Base-by-base conservation (phyloP, 306 rosid genomes). In the Prosopis cineraria region DNA sequence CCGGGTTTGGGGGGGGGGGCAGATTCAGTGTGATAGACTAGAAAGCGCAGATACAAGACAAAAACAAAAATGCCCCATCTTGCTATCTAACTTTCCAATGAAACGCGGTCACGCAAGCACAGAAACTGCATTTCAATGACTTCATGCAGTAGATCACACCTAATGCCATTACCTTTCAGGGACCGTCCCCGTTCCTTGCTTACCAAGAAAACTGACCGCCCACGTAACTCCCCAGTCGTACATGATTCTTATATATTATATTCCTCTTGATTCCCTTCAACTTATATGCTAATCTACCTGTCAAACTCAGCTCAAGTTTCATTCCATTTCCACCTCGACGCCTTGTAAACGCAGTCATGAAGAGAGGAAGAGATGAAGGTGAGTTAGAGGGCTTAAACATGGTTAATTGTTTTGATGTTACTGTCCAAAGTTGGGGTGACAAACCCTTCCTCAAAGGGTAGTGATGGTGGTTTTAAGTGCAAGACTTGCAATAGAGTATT, bases 401-500 rank as follows among this genome's bases (percentile, higher is more conserved):
- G 81, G 80, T 79, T 1, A 81, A 83, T 64, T 88, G 88, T 70
- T 70, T 81, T 88, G 83, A 93, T 88, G 89, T 60, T 88, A 27
- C 29, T 88, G 3, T 72, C 90, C 14, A 86, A 70, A 76, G 80
- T 85, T 33, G 88, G 89, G 41, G 80, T 73, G 58, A 78, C 50
- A 13, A 19, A 55, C 14, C 13, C 69, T 29, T 14, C 72, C 9
- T 39, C 72, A 24, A 5, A 20, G 1, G 0, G n/a, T 13, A 13
- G 30, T 20, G 79, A 88, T 9, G 78, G 89, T 9, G 84, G 33
- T 25, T 94, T 89, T 16, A 72, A 31, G 44, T 94, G 98, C 92
- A 94, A 92, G 74, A 89, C 97, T 0, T 91, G 97, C 59, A 70
- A 80, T 60, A 83, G 85, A 20, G 70, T 78, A 20, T 94, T 94